Percentiles rank a stretch among this genome's conserved stretches.
These are phyloP conservation scores for Entomophthora muscae DNA, from an alignment of 371 early-diverging fungal species.

Conservation along the genomic window DNA sequence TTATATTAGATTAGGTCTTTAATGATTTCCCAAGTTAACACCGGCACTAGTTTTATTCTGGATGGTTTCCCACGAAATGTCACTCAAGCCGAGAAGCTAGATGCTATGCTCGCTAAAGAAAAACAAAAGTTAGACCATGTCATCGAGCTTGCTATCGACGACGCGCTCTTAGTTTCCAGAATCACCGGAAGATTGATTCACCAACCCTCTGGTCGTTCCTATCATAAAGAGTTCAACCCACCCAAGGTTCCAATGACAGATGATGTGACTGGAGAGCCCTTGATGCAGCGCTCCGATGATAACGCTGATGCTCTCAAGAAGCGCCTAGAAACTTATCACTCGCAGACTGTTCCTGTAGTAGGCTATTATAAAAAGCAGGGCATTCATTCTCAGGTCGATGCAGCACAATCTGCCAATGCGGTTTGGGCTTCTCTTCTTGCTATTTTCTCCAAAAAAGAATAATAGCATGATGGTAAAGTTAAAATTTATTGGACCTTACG, in stretches of 20 bases:
- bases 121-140: slow-evolving; percentile 77
- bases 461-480: neutral
- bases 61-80: slow-evolving; percentile 99
- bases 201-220: slow-evolving; percentile 85
- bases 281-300: slow-evolving; percentile 95
- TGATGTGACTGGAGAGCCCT: slow-evolving; percentile 93
- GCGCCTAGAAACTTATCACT: slow-evolving; percentile 87
- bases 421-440: slow-evolving; percentile 86
- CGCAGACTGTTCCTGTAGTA: slow-evolving; percentile 91
- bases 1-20: no score
- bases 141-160: slow-evolving; percentile 87
- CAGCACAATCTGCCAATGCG: slow-evolving; percentile 66
- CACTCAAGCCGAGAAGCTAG: slow-evolving; percentile 95
- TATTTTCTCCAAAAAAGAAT: slow-evolving; percentile 34
- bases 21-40: no score
- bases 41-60: slow-evolving; percentile 83
- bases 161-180: slow-evolving; percentile 78
- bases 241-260: slow-evolving; percentile 85
- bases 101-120: slow-evolving; percentile 73
- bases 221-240: slow-evolving; percentile 92
- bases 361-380: slow-evolving; percentile 90
- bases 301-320: slow-evolving; percentile 86
- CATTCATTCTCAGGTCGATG: slow-evolving; percentile 84
- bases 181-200: slow-evolving; percentile 94
- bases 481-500: no score